Evolutionary conservation across 2,329 filamentous ascomycete species (phyloP).

Genomic region (Talaromyces pinophilus): DNA sequence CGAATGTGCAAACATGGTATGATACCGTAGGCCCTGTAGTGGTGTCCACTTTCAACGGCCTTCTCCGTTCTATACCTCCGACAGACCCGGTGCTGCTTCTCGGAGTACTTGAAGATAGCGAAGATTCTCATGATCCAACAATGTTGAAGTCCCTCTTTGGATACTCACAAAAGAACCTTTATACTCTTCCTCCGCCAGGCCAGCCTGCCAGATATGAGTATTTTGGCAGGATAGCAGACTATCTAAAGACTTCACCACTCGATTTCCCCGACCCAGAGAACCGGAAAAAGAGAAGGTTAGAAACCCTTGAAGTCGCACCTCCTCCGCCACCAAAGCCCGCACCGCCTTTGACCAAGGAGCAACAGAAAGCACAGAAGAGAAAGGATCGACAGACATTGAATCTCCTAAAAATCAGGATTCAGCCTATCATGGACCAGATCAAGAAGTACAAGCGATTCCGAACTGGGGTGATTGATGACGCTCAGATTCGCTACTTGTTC

Average conservation of each 20-base stretch:
- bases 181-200: slow-evolving; percentile 67
- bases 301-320: slow-evolving; percentile 73
- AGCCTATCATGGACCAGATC: slow-evolving; percentile 97
- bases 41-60: slow-evolving; percentile 77
- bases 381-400: slow-evolving; percentile 83
- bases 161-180: slow-evolving; percentile 77
- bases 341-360: slow-evolving; percentile 69
- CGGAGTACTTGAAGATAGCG: slow-evolving; percentile 74
- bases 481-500: slow-evolving; percentile 76
- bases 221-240: slow-evolving; percentile 72
- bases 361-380: slow-evolving; percentile 77
- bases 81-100: slow-evolving; percentile 87
- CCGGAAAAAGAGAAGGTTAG: slow-evolving; percentile 81
- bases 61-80: slow-evolving; percentile 79
- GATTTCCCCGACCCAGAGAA: slow-evolving; percentile 87
- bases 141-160: slow-evolving; percentile 81
- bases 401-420: slow-evolving; percentile 80
- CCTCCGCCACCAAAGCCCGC: slow-evolving; percentile 65
- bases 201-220: slow-evolving; percentile 69
- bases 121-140: slow-evolving; percentile 60
- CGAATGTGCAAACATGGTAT: slow-evolving; percentile 87
- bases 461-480: slow-evolving; percentile 72
- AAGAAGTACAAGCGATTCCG: slow-evolving; percentile 92
- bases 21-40: slow-evolving; percentile 63
- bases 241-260: slow-evolving; percentile 74